Conservation (phyloP, 495 filamentous ascomycete genomes). For the Coniosporium apollinis region DNA sequence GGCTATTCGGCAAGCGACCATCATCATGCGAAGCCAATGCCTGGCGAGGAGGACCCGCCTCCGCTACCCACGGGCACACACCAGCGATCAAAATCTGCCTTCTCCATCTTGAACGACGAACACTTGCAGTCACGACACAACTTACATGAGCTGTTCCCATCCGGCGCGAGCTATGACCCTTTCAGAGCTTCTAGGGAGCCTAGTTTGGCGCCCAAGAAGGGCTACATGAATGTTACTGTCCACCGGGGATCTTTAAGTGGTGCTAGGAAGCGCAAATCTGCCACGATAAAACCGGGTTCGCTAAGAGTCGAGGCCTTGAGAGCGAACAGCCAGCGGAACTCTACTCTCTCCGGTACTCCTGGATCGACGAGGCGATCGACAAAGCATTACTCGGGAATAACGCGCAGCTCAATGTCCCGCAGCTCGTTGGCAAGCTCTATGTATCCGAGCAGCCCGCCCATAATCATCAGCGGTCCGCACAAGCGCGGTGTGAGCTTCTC, state of each 20-base stretch:
- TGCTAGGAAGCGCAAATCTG: constrained; percentile 9
- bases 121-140: constrained; percentile 24
- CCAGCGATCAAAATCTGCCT: constrained; percentile 43
- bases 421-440: constrained; percentile 36
- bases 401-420: constrained; percentile 18
- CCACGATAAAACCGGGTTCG: constrained; percentile 15
- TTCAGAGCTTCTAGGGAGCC: constrained; percentile 50
- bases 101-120: constrained; percentile 51
- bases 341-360: not conserved
- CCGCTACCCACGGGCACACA: constrained; percentile 24
- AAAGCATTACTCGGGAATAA: constrained; percentile 2
- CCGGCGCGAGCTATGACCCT: constrained; percentile 60
- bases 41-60: constrained; percentile 25
- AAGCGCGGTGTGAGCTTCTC: constrained; percentile 73
- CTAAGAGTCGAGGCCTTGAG: constrained; percentile 17
- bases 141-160: constrained; percentile 25
- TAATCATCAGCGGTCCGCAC: constrained; percentile 40
- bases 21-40: constrained; percentile 48
- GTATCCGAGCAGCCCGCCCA: constrained; percentile 38
- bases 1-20: constrained; percentile 75
- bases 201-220: constrained; percentile 21
- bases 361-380: not conserved
- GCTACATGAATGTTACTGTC: constrained; percentile 48
- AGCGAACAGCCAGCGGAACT: constrained; percentile 6
- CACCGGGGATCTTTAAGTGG: constrained; percentile 30